These are phyloP conservation scores for Cynanchum wilfordii DNA, from an alignment of 257 asterid species.

Conservation along the genomic window DNA sequence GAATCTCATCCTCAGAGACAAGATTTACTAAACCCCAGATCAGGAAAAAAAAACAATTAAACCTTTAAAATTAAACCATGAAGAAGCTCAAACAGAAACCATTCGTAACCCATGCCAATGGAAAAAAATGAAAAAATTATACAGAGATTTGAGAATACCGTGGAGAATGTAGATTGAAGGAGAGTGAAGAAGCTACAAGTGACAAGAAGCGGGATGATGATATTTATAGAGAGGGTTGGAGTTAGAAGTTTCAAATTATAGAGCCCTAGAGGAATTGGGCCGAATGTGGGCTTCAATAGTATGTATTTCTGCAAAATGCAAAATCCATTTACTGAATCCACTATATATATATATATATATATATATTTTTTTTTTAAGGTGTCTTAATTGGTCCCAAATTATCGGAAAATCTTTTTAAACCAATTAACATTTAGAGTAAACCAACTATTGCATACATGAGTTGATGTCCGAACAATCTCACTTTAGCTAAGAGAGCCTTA, in stretches of 20 bases:
- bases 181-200: background rate
- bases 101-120: too few species aligned
- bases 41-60: background rate
- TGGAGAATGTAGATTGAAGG: background rate
- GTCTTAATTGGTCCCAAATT: too few species aligned
- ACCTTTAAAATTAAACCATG: background rate
- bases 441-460: too few species aligned
- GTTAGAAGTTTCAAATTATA: background rate
- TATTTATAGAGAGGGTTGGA: background rate
- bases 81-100: background rate
- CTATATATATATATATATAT: too few species aligned
- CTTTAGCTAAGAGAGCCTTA: too few species aligned
- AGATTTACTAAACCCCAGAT: background rate
- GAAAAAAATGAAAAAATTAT: background rate
- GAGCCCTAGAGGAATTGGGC: constrained; percentile 8
- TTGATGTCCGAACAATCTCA: too few species aligned
- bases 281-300: background rate
- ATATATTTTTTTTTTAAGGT: too few species aligned
- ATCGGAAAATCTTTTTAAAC: too few species aligned
- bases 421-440: too few species aligned
- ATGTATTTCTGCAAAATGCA: background rate
- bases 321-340: too few species aligned
- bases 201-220: background rate
- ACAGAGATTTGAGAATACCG: background rate
- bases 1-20: constrained; percentile 9